A percentile compares a stretch with the other conserved stretches of the same genome.
These are phyloP conservation scores for Verticillium klebahnii DNA, from an alignment of 2,329 filamentous ascomycete genomes.

Conservation along the genomic window DNA sequence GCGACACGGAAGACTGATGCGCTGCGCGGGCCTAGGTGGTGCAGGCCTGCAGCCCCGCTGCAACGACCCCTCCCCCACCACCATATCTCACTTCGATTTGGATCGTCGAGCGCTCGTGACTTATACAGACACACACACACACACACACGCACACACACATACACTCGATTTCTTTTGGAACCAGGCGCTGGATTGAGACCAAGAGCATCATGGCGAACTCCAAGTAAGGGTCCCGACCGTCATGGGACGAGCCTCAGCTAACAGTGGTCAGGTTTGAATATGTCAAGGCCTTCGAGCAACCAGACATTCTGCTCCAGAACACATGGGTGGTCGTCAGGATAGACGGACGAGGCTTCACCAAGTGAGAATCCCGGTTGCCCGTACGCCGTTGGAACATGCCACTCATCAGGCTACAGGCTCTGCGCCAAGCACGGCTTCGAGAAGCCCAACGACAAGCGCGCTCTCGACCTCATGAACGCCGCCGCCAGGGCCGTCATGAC, in stretches of 20 bases:
- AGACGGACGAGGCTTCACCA: slow-evolving; percentile 92
- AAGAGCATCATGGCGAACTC: slow-evolving; percentile 46
- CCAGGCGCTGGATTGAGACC: background rate
- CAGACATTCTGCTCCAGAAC: slow-evolving; percentile 75
- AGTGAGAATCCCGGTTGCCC: slow-evolving; percentile 46
- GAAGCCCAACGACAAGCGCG: slow-evolving; percentile 88
- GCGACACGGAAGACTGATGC: background rate
- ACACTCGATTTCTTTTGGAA: background rate
- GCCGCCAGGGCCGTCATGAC: slow-evolving; percentile 81
- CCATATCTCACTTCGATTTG: background rate
- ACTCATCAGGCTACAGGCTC: slow-evolving; percentile 51
- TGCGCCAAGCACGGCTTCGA: slow-evolving; percentile 78
- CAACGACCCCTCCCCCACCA: slow-evolving; percentile 14
- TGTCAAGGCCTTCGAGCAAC: slow-evolving; percentile 82
- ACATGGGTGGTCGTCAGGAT: slow-evolving; percentile 95
- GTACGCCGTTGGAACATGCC: background rate
- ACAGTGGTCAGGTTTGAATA: slow-evolving; percentile 73
- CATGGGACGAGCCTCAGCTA: background rate
- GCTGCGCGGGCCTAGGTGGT: background rate
- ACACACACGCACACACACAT: background rate
- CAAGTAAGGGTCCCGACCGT: slow-evolving; percentile 32
- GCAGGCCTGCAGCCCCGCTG: background rate
- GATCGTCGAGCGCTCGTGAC: background rate
- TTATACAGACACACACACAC: background rate
- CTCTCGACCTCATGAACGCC: slow-evolving; percentile 89